Evolutionary conservation across 129 eudicot genomes (phyloP).

Genomic region (Erigeron canadensis): DNA sequence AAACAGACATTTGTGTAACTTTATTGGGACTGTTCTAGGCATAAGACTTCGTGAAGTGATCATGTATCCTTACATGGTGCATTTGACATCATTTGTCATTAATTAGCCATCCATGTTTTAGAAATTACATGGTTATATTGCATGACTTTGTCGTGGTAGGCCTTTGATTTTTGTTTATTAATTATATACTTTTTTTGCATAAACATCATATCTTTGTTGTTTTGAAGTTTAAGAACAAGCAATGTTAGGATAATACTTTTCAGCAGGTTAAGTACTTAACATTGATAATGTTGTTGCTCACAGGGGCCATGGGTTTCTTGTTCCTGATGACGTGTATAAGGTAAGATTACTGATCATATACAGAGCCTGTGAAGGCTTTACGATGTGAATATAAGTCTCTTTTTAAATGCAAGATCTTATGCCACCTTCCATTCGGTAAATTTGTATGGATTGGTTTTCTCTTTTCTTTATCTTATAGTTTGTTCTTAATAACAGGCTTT

Average conservation of each 20-base stretch:
- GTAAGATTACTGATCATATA: slow-evolving; percentile 31
- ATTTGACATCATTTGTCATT: not conserved
- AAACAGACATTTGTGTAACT: not conserved
- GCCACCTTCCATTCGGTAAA: not conserved
- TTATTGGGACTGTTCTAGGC: not conserved
- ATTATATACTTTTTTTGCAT: not conserved
- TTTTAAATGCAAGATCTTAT: slow-evolving; percentile 2
- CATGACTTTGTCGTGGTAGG: not conserved
- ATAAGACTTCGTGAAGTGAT: not conserved
- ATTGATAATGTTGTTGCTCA: slow-evolving; percentile 22
- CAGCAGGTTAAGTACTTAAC: not conserved
- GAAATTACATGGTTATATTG: not conserved
- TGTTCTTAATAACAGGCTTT: slow-evolving; percentile 54
- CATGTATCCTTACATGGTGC: not conserved
- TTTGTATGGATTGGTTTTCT: slow-evolving; percentile 2
- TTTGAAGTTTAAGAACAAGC: slow-evolving; percentile 6
- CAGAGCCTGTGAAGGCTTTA: slow-evolving; percentile 2
- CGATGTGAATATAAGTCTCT: not conserved
- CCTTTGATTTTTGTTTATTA: not conserved
- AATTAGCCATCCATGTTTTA: not conserved
- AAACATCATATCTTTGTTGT: slow-evolving; percentile 3
- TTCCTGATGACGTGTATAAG: slow-evolving; percentile 82
- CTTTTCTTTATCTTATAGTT: slow-evolving; percentile 12
- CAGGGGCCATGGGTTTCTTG: slow-evolving; percentile 89
- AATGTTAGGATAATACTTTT: not conserved